A percentile compares a stretch with the other conserved stretches of the same genome.
phyloP scores from a whole-genome alignment of 495 filamentous ascomycete genomes.

The Tetracladium marchalianum region DNA sequence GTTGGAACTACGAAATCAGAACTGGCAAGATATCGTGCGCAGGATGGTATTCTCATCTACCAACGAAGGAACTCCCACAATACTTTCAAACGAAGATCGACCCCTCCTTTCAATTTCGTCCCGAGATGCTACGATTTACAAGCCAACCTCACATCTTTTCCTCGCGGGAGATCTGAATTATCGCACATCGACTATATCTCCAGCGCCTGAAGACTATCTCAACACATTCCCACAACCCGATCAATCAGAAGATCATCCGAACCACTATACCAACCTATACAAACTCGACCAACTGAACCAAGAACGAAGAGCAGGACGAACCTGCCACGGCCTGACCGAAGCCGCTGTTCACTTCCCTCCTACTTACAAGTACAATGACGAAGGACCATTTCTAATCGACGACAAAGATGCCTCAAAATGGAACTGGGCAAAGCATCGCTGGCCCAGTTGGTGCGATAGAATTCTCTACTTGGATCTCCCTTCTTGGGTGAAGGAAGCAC shows the following conservation, averaged over 20 bases:
- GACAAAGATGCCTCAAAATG: slow-evolving; percentile 39
- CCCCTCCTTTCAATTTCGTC: slow-evolving; percentile 17
- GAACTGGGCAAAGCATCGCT: slow-evolving; percentile 70
- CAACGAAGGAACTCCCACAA: not conserved
- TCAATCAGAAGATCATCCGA: slow-evolving; percentile 32
- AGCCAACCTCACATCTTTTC: slow-evolving; percentile 67
- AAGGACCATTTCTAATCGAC: slow-evolving; percentile 32
- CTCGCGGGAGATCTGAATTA: slow-evolving; percentile 93
- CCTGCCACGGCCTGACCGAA: slow-evolving; percentile 69
- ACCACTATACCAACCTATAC: slow-evolving; percentile 54
- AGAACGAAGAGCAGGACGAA: slow-evolving; percentile 53
- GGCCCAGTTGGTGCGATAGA: slow-evolving; percentile 91
- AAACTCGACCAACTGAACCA: slow-evolving; percentile 64
- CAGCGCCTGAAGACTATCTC: slow-evolving; percentile 36
- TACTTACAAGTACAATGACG: slow-evolving; percentile 71
- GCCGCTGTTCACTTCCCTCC: slow-evolving; percentile 71
- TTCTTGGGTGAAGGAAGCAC: slow-evolving; percentile 28
- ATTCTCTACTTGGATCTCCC: slow-evolving; percentile 68
- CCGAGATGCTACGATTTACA: slow-evolving; percentile 46
- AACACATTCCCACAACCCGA: slow-evolving; percentile 49
- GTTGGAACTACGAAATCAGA: slow-evolving; percentile 59
- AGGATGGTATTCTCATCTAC: slow-evolving; percentile 57
- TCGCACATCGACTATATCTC: slow-evolving; percentile 57
- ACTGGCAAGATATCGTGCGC: slow-evolving; percentile 76
- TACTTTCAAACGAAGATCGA: slow-evolving; percentile 10